phyloP scores from a whole-genome alignment of 1,284 basidiomycete genomes.

The Schizophyllum commune region DNA sequence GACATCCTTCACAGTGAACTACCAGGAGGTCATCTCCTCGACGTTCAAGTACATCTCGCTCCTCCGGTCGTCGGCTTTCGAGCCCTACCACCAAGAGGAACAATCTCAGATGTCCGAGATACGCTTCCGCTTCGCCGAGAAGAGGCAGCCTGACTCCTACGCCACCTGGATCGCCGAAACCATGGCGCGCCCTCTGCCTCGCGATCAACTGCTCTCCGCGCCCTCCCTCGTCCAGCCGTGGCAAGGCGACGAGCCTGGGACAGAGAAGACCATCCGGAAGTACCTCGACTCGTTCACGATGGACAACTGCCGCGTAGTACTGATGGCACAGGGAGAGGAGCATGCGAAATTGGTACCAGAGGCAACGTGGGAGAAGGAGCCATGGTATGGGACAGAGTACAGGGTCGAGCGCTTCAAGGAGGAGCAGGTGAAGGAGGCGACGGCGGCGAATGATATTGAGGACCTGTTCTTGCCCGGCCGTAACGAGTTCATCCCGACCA shows the following conservation, averaged over 20 bases:
- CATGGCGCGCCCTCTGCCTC: conserved; percentile 78
- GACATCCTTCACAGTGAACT: conserved; percentile 48
- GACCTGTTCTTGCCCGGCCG: conserved; percentile 77
- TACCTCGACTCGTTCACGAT: conserved; percentile 58
- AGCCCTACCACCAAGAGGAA: conserved; percentile 76
- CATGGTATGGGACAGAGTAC: conserved; percentile 86
- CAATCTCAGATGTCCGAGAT: conserved; percentile 68
- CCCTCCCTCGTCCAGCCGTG: conserved; percentile 75
- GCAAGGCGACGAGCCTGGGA: conserved; percentile 38
- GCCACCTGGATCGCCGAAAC: conserved; percentile 72
- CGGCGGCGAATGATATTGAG: conserved; percentile 50
- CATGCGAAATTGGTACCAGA: conserved; percentile 42
- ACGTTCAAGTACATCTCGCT: conserved; percentile 88
- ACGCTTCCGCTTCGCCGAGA: conserved; percentile 87
- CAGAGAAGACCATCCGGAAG: conserved; percentile 50
- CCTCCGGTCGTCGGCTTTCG: conserved; percentile 63
- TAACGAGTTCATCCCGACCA: conserved; percentile 88
- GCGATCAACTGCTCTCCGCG: conserved; percentile 71
- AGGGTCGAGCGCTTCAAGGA: conserved; percentile 60
- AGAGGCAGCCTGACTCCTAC: conserved; percentile 74
- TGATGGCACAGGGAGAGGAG: conserved; percentile 73
- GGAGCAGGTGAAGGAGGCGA: conserved; percentile 36
- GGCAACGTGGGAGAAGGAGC: conserved; percentile 61
- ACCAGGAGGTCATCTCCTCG: conserved; percentile 66
- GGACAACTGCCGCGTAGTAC: conserved; percentile 60